Base-by-base conservation (phyloP, 768 basidiomycete genomes). In the Strobilomyces dryophilus region DNA sequence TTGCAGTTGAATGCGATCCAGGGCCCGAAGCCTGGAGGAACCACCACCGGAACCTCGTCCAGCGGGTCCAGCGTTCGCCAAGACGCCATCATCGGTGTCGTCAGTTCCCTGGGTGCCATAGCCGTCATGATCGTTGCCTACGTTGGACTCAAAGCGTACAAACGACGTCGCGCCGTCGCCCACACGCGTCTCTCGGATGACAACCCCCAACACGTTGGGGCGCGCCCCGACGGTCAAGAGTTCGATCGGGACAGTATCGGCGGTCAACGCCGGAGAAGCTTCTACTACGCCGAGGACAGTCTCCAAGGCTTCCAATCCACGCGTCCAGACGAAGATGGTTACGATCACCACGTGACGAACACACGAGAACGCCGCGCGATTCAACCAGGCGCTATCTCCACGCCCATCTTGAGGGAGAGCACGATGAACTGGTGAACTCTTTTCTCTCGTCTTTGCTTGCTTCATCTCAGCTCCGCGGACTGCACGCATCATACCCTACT, bases 81-180 rank as follows among this genome's bases (percentile, higher is more conserved):
- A 63, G 83, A 95, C 59, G 90, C 90, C 24, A 93, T 95, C 65
- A 94, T 97, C 56, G 94, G 94, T 20, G 92, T 95, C 4, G 89
- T 92, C 57, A 83, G 80, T 37, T 83, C 87, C 3, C 79, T 95
- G 18, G 92, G 92, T 12, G 88, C 80, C 5, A 79, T 94, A 50
- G 84, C 90, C 1, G 65, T 92, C 40, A 61, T 90, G 39, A 82
- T 89, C 34, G 76, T 92, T 29, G 77, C 76, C 15, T 88, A 83
- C 73, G 85, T 95, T 61, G 76, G 82, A 40, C 84, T 82, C 64
- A 80, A 85, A 50, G 80, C 84, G 5, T 72, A 83, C 67, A 83
- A 85, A 72, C 76, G 83, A 51, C 81, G 81, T 39, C 79, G 79
- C 45, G 86, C 84, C 66, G 74, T 80, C 32, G 83, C 83, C 7